These are phyloP conservation scores for Mycena pura DNA, from an alignment of 768 basidiomycete species.

Conservation along the genomic window DNA sequence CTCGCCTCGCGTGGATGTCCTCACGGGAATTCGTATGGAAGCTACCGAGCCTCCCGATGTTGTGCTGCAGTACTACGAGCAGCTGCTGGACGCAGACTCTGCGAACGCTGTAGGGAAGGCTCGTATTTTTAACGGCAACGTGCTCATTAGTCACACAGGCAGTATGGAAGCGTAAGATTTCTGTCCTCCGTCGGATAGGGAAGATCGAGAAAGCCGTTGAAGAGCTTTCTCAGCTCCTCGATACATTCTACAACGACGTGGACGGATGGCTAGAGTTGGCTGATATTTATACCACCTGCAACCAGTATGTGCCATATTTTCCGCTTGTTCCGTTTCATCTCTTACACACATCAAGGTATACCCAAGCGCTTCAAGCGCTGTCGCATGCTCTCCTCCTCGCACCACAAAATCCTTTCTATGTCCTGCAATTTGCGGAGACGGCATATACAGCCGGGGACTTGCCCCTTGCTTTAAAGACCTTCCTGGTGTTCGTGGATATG, in stretches of 20 bases:
- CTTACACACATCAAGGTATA: constrained; percentile 59
- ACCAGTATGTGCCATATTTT: constrained; percentile 60
- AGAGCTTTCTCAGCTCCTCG: constrained; percentile 75
- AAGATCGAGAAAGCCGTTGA: constrained; percentile 70
- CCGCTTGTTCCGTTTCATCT: background rate
- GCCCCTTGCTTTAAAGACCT: constrained; percentile 79
- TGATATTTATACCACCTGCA: constrained; percentile 76
- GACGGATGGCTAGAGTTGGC: constrained; percentile 91
- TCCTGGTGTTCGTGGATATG: constrained; percentile 83
- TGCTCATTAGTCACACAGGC: constrained; percentile 59
- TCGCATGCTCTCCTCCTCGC: constrained; percentile 83
- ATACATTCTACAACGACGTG: constrained; percentile 87
- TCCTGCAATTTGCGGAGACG: constrained; percentile 87
- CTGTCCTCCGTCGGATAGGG: constrained; percentile 69
- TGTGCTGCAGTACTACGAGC: constrained; percentile 70
- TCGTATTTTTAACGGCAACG: too few relatives aligned
- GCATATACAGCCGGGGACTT: constrained; percentile 82
- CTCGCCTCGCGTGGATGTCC: constrained; percentile 80
- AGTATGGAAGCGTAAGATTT: constrained; percentile 82
- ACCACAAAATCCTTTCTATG: constrained; percentile 86
- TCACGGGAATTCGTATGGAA: constrained; percentile 83
- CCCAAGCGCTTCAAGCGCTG: constrained; percentile 72
- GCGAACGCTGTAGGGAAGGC: constrained; percentile 78
- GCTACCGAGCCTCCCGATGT: constrained; percentile 61
- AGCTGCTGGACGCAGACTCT: constrained; percentile 67